Evolutionary conservation across 2,329 filamentous ascomycete genomes (phyloP).

Genomic region (Pseudogymnoascus destructans): DNA sequence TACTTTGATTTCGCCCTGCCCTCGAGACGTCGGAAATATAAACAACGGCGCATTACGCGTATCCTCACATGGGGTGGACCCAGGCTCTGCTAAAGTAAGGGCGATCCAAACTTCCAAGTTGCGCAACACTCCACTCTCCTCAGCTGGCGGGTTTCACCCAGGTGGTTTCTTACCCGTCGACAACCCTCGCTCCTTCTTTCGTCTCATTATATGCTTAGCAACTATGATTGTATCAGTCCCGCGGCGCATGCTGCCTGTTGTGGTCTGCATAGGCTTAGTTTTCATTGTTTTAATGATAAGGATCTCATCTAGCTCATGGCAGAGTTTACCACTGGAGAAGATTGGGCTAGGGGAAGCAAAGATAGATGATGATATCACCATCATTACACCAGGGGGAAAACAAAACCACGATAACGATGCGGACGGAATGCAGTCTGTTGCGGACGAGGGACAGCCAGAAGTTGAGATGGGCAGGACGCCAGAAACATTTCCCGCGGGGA

Average conservation of each 20-base stretch:
- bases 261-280: not conserved
- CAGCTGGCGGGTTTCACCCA: not conserved
- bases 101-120: slow-evolving; percentile 7
- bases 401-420: not conserved
- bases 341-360: slow-evolving; percentile 11
- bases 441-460: not conserved
- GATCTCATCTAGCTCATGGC: slow-evolving; percentile 9
- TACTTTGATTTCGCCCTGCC: not conserved
- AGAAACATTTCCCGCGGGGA: slow-evolving; percentile 12
- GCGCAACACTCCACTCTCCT: not conserved
- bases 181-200: not conserved
- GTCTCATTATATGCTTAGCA: not conserved
- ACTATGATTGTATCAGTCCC: not conserved
- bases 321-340: slow-evolving; percentile 9
- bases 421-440: not conserved
- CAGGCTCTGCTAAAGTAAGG: slow-evolving; percentile 7
- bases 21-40: not conserved
- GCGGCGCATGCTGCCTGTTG: slow-evolving; percentile 5
- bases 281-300: not conserved
- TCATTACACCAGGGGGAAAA: slow-evolving; percentile 4
- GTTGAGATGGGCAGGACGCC: not conserved
- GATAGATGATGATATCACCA: not conserved
- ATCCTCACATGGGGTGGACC: slow-evolving; percentile 4
- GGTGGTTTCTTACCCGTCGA: not conserved
- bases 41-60: slow-evolving; percentile 1